phyloP scores from a whole-genome alignment of 192 early-diverging fungal genomes.

The Coemansia sp. region DNA sequence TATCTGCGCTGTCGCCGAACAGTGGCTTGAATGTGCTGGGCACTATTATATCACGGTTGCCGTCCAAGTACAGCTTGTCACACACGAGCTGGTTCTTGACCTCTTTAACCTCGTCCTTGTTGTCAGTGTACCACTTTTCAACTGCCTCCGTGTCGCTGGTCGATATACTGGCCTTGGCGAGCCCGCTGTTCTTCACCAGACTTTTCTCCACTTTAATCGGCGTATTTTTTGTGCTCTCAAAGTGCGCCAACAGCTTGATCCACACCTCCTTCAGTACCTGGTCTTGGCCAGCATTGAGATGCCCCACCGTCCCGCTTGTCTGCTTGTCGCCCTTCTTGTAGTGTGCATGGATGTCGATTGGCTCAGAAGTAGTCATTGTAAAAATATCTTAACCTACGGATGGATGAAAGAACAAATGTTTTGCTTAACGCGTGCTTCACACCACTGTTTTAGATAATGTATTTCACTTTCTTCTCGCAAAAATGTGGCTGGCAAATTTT shows the following conservation, averaged over 20 bases:
- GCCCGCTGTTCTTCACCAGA: slow-evolving; percentile 7
- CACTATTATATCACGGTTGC: slow-evolving; percentile 13
- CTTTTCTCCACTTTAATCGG: slow-evolving; percentile 31
- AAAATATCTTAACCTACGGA: neutral
- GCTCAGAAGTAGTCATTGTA: neutral
- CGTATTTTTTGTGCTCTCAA: slow-evolving; percentile 16
- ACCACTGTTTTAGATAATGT: too few species aligned
- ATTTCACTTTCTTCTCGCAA: neutral
- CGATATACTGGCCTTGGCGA: slow-evolving; percentile 5
- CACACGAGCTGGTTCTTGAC: slow-evolving; percentile 25
- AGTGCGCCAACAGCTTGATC: slow-evolving; percentile 26
- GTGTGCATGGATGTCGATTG: neutral
- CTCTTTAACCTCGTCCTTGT: slow-evolving; percentile 12
- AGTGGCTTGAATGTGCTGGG: slow-evolving; percentile 33
- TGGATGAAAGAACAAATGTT: neutral
- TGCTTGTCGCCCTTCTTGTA: slow-evolving; percentile 24
- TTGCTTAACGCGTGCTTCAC: too few species aligned
- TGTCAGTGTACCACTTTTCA: slow-evolving; percentile 32
- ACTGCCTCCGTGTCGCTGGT: slow-evolving; percentile 3
- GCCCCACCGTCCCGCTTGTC: slow-evolving; percentile 18
- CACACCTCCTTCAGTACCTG: slow-evolving; percentile 36
- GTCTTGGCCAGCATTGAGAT: slow-evolving; percentile 27
- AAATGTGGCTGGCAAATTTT: neutral
- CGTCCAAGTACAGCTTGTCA: slow-evolving; percentile 38
- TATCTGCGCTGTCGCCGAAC: slow-evolving; percentile 17